phyloP scores from a whole-genome alignment of 768 basidiomycete genomes.

The Tylopilus cervinicoccineus region DNA sequence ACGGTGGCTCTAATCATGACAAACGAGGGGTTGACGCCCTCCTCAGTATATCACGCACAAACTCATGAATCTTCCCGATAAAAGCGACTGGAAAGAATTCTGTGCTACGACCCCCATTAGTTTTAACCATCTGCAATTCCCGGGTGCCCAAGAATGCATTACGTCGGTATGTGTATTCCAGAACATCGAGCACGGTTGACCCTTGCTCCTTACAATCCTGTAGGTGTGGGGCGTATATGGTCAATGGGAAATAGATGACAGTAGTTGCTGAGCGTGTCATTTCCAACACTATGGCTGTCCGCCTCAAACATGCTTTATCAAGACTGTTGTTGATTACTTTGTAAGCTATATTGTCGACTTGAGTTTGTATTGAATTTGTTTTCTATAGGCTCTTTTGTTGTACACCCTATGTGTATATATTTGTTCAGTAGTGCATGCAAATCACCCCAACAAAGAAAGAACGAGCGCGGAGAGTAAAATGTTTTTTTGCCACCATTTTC shows the following conservation, averaged over 20 bases:
- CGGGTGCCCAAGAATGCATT: conserved; percentile 16
- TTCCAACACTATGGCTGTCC: neutral
- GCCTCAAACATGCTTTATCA: too few relatives aligned
- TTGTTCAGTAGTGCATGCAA: neutral
- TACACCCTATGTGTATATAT: too few relatives aligned
- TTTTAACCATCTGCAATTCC: conserved; percentile 23
- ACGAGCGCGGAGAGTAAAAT: neutral
- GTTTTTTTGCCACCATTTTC: neutral
- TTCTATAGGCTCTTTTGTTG: neutral
- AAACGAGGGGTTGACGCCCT: neutral
- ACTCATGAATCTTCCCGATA: conserved; percentile 22
- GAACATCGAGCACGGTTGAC: neutral
- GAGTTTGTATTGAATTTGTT: neutral
- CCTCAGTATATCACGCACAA: conserved; percentile 25
- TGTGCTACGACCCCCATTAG: conserved; percentile 32
- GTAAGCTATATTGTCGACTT: neutral
- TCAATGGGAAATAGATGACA: conserved; percentile 26
- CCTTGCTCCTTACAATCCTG: neutral
- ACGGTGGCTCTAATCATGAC: neutral
- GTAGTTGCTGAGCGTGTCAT: conserved; percentile 10
- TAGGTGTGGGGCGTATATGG: conserved; percentile 22
- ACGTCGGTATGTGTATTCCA: conserved; percentile 5
- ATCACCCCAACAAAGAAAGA: neutral
- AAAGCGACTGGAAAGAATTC: conserved; percentile 30
- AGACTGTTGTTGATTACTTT: too few relatives aligned